Percentiles rank a stretch among this genome's conserved stretches.
phyloP scores from a whole-genome alignment of 148 eudicot species.

The Fallopia convolvulus region DNA sequence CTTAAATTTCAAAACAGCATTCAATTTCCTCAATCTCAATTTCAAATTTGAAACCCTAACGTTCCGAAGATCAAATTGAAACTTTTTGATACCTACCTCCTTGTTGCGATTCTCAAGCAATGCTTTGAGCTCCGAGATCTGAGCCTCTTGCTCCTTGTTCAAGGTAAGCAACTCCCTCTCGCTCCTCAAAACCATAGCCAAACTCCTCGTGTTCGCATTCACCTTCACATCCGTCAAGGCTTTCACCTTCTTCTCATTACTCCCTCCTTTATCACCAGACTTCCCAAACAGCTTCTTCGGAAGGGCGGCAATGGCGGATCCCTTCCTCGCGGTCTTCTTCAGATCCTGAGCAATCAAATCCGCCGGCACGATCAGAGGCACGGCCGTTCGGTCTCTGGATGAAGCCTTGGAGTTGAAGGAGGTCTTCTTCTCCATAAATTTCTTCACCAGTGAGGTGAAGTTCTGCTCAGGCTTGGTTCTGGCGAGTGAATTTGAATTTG shows the following conservation, averaged over 20 bases:
- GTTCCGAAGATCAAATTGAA: neutral
- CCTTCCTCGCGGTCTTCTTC: slow-evolving; percentile 39
- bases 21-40: neutral
- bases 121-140: slow-evolving; percentile 44
- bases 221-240: slow-evolving; percentile 70
- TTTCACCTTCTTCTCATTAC: slow-evolving; percentile 29
- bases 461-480: slow-evolving; percentile 28
- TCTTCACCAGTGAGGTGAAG: slow-evolving; percentile 64
- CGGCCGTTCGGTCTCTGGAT: slow-evolving; percentile 1
- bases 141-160: slow-evolving; percentile 56
- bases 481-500: slow-evolving; percentile 8
- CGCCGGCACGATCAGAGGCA: slow-evolving; percentile 32
- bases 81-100: slow-evolving; percentile 32
- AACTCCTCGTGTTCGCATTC: slow-evolving; percentile 63
- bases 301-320: slow-evolving; percentile 27
- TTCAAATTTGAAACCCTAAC: neutral
- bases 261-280: slow-evolving; percentile 22
- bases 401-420: slow-evolving; percentile 17
- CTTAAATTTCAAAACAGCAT: neutral
- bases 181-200: slow-evolving; percentile 83
- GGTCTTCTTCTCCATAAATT: slow-evolving; percentile 42
- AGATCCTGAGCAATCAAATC: slow-evolving; percentile 56
- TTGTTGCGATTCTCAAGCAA: slow-evolving; percentile 45
- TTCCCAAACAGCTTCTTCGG: slow-evolving; percentile 57
- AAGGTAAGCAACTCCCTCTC: slow-evolving; percentile 72